Conservation (phyloP, 73 alveolate species). For the Paramecium sexaurelia region DNA sequence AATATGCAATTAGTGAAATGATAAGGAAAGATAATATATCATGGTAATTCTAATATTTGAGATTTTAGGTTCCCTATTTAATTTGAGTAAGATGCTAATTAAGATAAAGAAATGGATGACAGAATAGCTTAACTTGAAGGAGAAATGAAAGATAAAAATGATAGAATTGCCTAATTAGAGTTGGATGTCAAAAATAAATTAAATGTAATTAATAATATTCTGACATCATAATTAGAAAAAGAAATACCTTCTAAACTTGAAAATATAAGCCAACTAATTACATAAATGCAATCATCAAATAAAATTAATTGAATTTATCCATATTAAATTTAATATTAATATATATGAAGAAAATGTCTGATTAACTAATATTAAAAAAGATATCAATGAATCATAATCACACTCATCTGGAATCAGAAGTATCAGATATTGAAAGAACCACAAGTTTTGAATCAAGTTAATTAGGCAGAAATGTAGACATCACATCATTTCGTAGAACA, state of each 20-base stretch:
- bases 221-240: not conserved
- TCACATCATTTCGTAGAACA: not conserved
- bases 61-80: not conserved
- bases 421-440: not conserved
- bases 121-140: not conserved
- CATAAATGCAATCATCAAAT: not conserved
- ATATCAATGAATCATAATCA: constrained; percentile 20
- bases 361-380: not conserved
- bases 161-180: not conserved
- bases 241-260: not conserved
- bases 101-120: not conserved
- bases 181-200: not conserved
- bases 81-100: not conserved
- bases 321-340: not conserved
- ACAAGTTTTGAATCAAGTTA: constrained; percentile 12
- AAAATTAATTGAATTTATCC: not conserved
- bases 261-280: not conserved
- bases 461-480: constrained; percentile 26
- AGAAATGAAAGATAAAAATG: not conserved
- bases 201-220: not conserved
- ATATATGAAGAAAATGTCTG: constrained; percentile 1
- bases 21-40: constrained; percentile 21
- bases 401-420: not conserved
- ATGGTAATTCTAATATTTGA: not conserved
- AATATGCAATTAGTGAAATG: constrained; percentile 59